Percentiles rank a stretch among this genome's conserved stretches.
Evolutionary conservation across 345 rosid genomes (phyloP).

Genomic region (Kandelia obovata): DNA sequence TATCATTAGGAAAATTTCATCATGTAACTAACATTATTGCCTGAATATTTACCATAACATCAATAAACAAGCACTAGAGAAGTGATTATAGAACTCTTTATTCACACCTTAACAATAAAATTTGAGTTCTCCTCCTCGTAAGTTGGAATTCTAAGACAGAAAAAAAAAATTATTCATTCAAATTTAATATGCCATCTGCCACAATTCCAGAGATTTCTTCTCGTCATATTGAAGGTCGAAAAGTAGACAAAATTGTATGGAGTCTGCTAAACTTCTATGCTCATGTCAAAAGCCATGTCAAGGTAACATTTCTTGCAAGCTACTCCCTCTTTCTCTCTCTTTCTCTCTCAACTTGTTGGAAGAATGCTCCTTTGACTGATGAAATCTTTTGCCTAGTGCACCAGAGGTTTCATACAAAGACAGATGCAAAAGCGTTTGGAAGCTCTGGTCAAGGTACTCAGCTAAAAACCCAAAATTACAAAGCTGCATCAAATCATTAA

Average conservation of each 20-base stretch:
- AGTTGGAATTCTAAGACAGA: no score
- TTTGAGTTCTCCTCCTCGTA: background rate
- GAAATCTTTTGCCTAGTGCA: conserved; percentile 44
- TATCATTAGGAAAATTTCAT: background rate
- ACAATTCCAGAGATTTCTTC: conserved; percentile 54
- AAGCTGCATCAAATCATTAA: conserved; percentile 8
- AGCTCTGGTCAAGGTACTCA: conserved; percentile 66
- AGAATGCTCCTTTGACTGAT: conserved; percentile 15
- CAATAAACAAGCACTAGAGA: background rate
- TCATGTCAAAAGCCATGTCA: conserved; percentile 68
- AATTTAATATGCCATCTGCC: no score
- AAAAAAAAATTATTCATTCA: no score
- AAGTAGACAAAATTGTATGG: conserved; percentile 78
- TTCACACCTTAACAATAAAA: background rate
- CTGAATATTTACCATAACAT: background rate
- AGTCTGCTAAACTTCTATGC: conserved; percentile 73
- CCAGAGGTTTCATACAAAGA: conserved; percentile 82
- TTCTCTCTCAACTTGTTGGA: background rate
- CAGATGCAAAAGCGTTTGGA: conserved; percentile 72
- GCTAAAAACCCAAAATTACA: conserved; percentile 8
- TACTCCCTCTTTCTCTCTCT: background rate
- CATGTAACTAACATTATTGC: background rate
- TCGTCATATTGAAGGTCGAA: conserved; percentile 58
- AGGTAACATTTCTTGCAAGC: conserved; percentile 42
- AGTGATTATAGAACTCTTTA: background rate